Evolutionary conservation across 1,284 basidiomycete genomes (phyloP), one percentile per base, ranked within the genome.

Genomic region (Megacollybia platyphylla): DNA sequence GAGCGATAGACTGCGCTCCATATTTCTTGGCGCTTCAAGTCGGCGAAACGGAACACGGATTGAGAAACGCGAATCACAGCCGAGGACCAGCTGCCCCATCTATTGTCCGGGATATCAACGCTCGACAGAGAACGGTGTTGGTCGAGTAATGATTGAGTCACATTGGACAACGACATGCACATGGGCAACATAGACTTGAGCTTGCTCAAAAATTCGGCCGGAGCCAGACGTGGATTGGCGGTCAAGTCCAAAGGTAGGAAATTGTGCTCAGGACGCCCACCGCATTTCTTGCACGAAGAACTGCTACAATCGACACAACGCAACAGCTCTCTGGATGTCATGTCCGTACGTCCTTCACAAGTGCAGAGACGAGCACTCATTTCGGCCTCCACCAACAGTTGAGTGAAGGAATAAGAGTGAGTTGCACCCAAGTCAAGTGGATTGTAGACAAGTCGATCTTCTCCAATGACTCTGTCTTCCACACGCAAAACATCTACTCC

Each of bases 241-340:
- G 49, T 52, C 24, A 73, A 53, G 48, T 82, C 72, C 48, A 87
- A 65, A 2, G 62, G 58, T 27, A 61, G 55, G 49, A 80, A 80
- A 49, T 81, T 81, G 58, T 97, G 92, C 50, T 90, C 83, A 0
- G 93, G 93, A 45, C 89, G 79, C 18, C 90, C 91, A 35, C 87
- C 87, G 55, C 92, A 96, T 50, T 79, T 80, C 49, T 73, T 73
- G 63, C 92, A 97, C 17, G 85, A 82, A 7, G 88, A 78, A 11
- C 79, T 76, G 9, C 75, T 76, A 54, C 92, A 97, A 44, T 85
- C 83, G 7, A 57, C 48, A 58, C 92, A 97, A 10, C 71, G 73
- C 41, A 76, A 71, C 31, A 96, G 67, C 13, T 73, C 65, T n/a
- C 79, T 68, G 5, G 69, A 70, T 0, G 87, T 86, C 51, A 88